Conservation (phyloP, 805 yeast genomes). For the Pichia cabralensis region DNA sequence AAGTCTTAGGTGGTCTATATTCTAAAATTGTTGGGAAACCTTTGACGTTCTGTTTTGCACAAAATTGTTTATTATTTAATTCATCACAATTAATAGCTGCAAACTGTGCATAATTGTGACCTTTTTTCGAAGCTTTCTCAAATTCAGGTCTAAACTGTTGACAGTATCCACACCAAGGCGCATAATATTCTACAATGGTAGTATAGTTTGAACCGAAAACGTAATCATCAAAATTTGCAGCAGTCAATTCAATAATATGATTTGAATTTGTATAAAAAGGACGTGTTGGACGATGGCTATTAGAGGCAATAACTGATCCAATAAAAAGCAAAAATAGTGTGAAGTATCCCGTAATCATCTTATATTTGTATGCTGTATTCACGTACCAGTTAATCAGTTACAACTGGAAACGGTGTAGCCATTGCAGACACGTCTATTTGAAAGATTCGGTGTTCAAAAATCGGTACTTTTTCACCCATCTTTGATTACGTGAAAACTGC, state of each 20-base stretch:
- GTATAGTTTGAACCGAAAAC: constrained; percentile 67
- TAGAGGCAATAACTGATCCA: too few species aligned
- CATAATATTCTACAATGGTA: constrained; percentile 78
- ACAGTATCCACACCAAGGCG: constrained; percentile 99
- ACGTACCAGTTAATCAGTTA: too few species aligned
- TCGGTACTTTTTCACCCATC: too few species aligned
- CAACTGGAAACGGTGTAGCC: too few species aligned
- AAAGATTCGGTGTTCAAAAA: too few species aligned
- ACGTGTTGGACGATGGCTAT: neutral
- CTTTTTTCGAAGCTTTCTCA: constrained; percentile 49
- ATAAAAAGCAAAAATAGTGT: too few species aligned
- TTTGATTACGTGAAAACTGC: too few species aligned
- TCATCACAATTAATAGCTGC: constrained; percentile 86
- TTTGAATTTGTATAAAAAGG: constrained; percentile 18
- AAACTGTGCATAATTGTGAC: constrained; percentile 49
- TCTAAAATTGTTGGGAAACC: constrained; percentile 83
- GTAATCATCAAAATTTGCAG: constrained; percentile 49
- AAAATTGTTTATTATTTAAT: constrained; percentile 53
- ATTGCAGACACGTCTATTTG: too few species aligned
- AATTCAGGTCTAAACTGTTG: constrained; percentile 56
- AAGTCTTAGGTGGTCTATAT: constrained; percentile 69
- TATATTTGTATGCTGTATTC: too few species aligned
- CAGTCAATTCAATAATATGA: constrained; percentile 19
- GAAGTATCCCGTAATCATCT: too few species aligned
- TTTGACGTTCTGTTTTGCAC: constrained; percentile 52